phyloP scores from a whole-genome alignment of 345 rosid genomes.

The Populus davidiana region DNA sequence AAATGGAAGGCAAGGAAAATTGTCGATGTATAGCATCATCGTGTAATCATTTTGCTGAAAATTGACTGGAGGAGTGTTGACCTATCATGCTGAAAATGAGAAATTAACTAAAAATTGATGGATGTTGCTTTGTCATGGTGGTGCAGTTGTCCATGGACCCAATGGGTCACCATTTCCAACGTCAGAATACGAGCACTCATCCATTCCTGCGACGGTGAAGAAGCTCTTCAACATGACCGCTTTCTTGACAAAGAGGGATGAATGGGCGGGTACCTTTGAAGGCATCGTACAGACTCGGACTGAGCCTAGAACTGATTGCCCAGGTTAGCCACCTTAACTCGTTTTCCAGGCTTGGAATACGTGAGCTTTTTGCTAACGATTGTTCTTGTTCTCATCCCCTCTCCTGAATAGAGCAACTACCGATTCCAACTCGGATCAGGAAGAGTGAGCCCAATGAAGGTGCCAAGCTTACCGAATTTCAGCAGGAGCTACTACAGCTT shows the following conservation, averaged over 20 bases:
- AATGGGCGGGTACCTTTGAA: conserved; percentile 89
- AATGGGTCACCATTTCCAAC: conserved; percentile 70
- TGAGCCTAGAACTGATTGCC: conserved; percentile 79
- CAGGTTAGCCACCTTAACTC: conserved; percentile 30
- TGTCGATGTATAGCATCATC: neutral
- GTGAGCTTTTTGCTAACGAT: neutral
- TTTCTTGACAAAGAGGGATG: conserved; percentile 79
- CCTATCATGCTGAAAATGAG: neutral
- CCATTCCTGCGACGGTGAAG: conserved; percentile 89
- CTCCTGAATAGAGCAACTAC: conserved; percentile 42
- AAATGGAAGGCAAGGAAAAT: neutral
- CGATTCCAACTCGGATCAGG: conserved; percentile 60
- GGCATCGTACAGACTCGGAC: conserved; percentile 49
- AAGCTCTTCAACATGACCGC: conserved; percentile 62
- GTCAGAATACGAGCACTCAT: conserved; percentile 86
- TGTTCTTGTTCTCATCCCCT: neutral
- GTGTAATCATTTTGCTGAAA: neutral
- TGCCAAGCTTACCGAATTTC: conserved; percentile 70
- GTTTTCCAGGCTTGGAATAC: neutral
- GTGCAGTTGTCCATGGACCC: conserved; percentile 83
- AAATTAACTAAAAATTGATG: neutral
- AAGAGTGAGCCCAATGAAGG: conserved; percentile 56
- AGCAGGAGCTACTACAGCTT: conserved; percentile 69
- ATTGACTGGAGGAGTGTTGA: neutral
- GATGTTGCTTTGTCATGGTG: neutral